Conservation (phyloP, 768 basidiomycete species). For the Boletus sp. region DNA sequence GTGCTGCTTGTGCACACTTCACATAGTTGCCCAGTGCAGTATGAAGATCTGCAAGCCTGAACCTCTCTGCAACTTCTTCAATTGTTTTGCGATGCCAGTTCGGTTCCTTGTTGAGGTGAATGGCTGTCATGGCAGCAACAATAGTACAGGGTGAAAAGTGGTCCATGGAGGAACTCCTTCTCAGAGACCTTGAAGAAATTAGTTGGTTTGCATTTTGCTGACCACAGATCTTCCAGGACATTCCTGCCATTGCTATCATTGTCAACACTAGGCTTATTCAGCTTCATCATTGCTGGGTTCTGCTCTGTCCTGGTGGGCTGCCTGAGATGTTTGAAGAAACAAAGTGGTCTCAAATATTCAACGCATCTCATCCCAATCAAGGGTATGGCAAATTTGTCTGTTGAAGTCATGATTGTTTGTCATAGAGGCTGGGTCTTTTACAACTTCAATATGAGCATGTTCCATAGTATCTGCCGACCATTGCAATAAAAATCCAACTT, state of each 20-base stretch:
- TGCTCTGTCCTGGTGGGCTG: background rate
- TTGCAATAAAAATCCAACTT: background rate
- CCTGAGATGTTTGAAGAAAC: background rate
- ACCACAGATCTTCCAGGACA: background rate
- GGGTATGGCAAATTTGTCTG: background rate
- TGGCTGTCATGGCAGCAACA: background rate
- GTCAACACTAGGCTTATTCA: no score
- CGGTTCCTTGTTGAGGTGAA: no score
- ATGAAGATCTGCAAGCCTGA: no score
- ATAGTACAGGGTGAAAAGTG: background rate
- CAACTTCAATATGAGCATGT: background rate
- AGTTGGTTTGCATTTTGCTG: background rate
- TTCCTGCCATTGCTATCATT: no score
- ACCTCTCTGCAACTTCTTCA: no score
- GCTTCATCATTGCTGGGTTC: background rate
- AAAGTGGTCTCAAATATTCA: background rate
- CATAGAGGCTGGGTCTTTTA: slow-evolving; percentile 10
- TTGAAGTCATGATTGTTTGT: background rate
- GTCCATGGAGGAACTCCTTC: background rate
- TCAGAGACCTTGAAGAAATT: background rate
- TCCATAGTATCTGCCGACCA: no score
- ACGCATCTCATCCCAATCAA: background rate
- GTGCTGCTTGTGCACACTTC: no score
- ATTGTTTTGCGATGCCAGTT: no score
- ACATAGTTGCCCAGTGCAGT: no score